phyloP scores from a whole-genome alignment of 2,329 filamentous ascomycete genomes.

The Colletotrichum cuscutae region DNA sequence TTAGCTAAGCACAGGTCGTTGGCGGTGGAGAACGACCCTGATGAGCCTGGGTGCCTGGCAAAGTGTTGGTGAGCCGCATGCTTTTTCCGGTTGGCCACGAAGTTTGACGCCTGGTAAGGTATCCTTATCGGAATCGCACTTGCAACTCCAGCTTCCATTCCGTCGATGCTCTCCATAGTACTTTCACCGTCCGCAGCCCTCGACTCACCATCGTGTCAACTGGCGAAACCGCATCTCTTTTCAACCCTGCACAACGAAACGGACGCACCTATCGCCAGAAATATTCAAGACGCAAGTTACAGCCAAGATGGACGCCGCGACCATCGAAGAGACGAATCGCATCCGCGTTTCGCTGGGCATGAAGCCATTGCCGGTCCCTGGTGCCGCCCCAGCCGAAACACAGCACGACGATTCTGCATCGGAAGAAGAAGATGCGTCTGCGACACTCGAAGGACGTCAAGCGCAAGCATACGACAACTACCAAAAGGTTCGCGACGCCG shows the following conservation, averaged over 20 bases:
- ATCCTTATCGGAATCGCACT: neutral
- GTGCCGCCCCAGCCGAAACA: slow-evolving; percentile 59
- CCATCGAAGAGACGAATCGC: slow-evolving; percentile 94
- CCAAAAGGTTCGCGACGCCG: slow-evolving; percentile 72
- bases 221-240: neutral
- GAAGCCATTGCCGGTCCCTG: slow-evolving; percentile 87
- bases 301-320: slow-evolving; percentile 70
- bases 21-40: slow-evolving; percentile 3
- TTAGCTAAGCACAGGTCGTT: slow-evolving; percentile 24
- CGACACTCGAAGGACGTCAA: slow-evolving; percentile 85
- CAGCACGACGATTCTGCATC: slow-evolving; percentile 52
- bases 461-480: slow-evolving; percentile 81
- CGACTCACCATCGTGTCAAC: neutral
- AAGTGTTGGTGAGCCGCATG: slow-evolving; percentile 15
- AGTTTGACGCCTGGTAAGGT: slow-evolving; percentile 1
- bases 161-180: neutral
- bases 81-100: slow-evolving; percentile 33
- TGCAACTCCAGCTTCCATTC: slow-evolving; percentile 8
- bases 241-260: neutral
- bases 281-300: neutral
- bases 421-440: slow-evolving; percentile 77
- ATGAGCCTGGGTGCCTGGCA: neutral
- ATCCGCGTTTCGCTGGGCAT: slow-evolving; percentile 90
- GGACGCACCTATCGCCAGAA: too few relatives aligned
- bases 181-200: neutral